Percentiles rank a stretch among this genome's conserved stretches.
phyloP scores from a whole-genome alignment of 805 yeast species.

The Komagataella kurtzmanii region DNA sequence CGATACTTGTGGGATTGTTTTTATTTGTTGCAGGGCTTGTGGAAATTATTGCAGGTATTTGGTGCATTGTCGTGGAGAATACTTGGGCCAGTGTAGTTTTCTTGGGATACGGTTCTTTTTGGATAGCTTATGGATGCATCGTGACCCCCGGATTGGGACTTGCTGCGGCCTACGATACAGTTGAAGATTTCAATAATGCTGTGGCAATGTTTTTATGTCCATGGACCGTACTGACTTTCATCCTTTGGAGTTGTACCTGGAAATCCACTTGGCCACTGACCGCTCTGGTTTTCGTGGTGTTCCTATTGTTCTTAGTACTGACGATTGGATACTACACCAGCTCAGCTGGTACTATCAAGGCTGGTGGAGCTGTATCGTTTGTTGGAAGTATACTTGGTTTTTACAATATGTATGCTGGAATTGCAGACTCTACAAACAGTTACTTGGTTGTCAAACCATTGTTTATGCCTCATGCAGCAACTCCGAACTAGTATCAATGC shows the following conservation, averaged over 20 bases:
- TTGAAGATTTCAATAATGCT: conserved; percentile 25
- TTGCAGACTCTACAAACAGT: conserved; percentile 37
- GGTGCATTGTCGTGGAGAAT: conserved; percentile 37
- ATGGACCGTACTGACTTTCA: conserved; percentile 37
- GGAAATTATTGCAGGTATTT: conserved; percentile 35
- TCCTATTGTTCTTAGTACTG: conserved; percentile 30
- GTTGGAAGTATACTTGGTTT: conserved; percentile 28
- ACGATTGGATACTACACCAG: conserved; percentile 29
- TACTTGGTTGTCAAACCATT: conserved; percentile 38
- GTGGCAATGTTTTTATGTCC: conserved; percentile 35
- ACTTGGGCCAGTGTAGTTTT: conserved; percentile 44
- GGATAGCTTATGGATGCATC: conserved; percentile 35
- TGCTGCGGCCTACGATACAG: conserved; percentile 21
- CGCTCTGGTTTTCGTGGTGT: conserved; percentile 25
- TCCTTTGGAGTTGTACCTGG: conserved; percentile 30
- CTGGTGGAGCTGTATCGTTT: conserved; percentile 36
- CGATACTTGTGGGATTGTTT: conserved; percentile 29
- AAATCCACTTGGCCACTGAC: conserved; percentile 32
- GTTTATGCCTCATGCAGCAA: conserved; percentile 29
- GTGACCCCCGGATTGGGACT: conserved; percentile 30
- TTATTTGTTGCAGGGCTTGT: conserved; percentile 36
- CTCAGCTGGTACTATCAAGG: conserved; percentile 18
- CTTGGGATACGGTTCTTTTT: conserved; percentile 40
- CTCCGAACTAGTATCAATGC: conserved; percentile 2
- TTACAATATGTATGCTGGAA: conserved; percentile 33